A percentile compares a stretch with the other conserved stretches of the same genome.
Conservation (phyloP, 176 grass and related monocot species). For the Rhynchospora breviuscula region DNA sequence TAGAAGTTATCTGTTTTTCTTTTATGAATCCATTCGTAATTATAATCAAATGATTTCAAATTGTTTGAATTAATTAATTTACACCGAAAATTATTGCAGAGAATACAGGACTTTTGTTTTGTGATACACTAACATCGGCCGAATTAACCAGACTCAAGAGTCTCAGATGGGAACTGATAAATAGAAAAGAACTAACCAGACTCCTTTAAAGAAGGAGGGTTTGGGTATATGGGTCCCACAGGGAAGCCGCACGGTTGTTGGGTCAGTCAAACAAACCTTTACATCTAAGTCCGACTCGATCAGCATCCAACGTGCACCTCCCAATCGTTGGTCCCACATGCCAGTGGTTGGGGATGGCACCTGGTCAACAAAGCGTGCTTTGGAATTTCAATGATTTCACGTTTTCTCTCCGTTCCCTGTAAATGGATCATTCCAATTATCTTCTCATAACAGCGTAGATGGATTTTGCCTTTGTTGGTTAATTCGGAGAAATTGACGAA, state of each 20-base stretch:
- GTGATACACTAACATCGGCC: not conserved
- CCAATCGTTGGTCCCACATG: not conserved
- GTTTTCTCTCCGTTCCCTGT: not conserved
- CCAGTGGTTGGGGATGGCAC: not conserved
- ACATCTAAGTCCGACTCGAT: not conserved
- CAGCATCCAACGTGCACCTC: slow-evolving; percentile 11
- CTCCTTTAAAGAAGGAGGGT: not conserved
- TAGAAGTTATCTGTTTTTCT: no score
- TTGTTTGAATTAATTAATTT: no score
- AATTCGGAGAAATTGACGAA: not conserved
- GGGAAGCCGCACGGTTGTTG: not conserved
- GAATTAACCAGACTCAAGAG: no score
- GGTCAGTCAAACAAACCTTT: not conserved
- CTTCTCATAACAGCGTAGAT: not conserved
- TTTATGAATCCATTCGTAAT: no score
- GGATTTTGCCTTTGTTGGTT: not conserved
- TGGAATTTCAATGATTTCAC: not conserved
- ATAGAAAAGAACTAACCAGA: not conserved
- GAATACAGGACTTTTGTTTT: not conserved
- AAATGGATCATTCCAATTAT: not conserved
- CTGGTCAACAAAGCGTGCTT: slow-evolving; percentile 1
- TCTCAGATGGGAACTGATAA: not conserved
- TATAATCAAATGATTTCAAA: no score
- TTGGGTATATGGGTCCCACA: not conserved
- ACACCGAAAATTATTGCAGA: no score